Evolutionary conservation across 73 alveolate species (phyloP), one percentile per base, ranked within the genome.

Genomic region (Paramecium primaurelia): DNA sequence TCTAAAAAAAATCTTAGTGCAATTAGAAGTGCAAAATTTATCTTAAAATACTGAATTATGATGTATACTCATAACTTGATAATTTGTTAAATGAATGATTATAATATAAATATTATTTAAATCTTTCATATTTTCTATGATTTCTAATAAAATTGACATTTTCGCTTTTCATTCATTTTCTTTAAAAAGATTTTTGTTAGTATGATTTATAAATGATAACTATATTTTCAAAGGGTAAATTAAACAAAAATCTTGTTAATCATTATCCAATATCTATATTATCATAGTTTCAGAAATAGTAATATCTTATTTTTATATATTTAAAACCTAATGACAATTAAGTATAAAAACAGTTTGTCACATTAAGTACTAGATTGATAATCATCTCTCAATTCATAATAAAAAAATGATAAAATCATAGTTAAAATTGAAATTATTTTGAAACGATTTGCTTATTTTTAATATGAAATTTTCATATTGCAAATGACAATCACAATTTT

Each of bases 11-110:
- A 73, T 38, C 20, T 37, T 36, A 37, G 36, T 22, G 87, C 87
- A 3, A 73, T 73, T 5, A 73, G 87, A 73, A 73, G 64, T 73
- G 87, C 87, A 37, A 73, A 38, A 73, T 30, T 30, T 36, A 73
- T 73, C 59, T 73, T 73, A 73, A 73, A 73, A 73, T 73, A 73
- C 59, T 73, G 87, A 73, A 54, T 54, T 54, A n/a, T 54, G 69
- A 54, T 54, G 69, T 54, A 18, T 54, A 54, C 32, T 68, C 69
- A 54, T 54, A 54, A 6, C 36, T 54, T 54, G 18, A 1, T 2
- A 12, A 49, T 54, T 54, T 54, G 25, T 54, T 54, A 16, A 54
- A 16, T 54, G 20, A 54, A 54, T 54, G 34, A 18, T 54, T 54
- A 54, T 54, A 18, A 4, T 54, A 54, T 18, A 4, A 6, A 54